Evolutionary conservation across 202 grass and related monocot genomes (phyloP).

Genomic region (Setaria italica): DNA sequence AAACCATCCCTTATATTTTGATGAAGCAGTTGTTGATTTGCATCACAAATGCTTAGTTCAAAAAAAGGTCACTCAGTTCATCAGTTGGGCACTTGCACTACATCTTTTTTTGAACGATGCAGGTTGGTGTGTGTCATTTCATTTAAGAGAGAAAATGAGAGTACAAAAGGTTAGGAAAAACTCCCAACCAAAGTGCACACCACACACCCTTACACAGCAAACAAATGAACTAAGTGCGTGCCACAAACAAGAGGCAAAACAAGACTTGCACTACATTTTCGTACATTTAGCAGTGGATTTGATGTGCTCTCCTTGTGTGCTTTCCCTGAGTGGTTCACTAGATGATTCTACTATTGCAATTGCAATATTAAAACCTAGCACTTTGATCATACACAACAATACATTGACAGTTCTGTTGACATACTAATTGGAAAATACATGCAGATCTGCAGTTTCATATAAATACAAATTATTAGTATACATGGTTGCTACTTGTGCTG

Average conservation of each 20-base stretch:
- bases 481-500: background rate
- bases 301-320: background rate
- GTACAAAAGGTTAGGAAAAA: too few relatives aligned
- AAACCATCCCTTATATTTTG: background rate
- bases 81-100: background rate
- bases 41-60: background rate
- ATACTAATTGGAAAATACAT: background rate
- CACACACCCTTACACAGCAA: too few relatives aligned
- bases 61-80: background rate
- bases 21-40: background rate
- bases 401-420: conserved; percentile 1
- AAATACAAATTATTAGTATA: background rate
- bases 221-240: too few relatives aligned
- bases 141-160: too few relatives aligned
- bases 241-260: too few relatives aligned
- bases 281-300: background rate
- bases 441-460: background rate
- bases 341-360: conserved; percentile 8
- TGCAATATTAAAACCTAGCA: background rate
- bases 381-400: background rate
- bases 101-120: too few relatives aligned
- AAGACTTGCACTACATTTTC: background rate
- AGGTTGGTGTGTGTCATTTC: too few relatives aligned
- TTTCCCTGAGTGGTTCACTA: background rate
- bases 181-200: too few relatives aligned